A percentile compares a stretch with the other conserved stretches of the same genome.
These are phyloP conservation scores for Chrysopogon serrulatus DNA, from an alignment of 176 grass and related monocot species.

Conservation along the genomic window DNA sequence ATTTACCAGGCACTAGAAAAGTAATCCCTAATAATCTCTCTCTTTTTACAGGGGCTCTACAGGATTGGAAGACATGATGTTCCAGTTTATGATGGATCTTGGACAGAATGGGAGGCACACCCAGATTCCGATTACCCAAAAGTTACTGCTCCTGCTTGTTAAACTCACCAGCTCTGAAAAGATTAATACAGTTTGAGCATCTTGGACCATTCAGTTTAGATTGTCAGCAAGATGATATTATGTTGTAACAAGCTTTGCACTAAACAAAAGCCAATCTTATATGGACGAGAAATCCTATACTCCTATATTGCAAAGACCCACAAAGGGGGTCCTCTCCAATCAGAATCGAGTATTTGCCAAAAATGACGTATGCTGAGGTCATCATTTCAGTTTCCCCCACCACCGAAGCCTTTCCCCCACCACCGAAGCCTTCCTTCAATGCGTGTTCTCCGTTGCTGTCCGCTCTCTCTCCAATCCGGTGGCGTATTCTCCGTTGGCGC, in stretches of 20 bases:
- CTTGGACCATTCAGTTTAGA: slow-evolving; percentile 4
- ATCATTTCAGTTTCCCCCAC: no score
- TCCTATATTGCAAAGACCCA: no score
- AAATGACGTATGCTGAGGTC: no score
- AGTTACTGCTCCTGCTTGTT: slow-evolving; percentile 35
- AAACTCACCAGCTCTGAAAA: slow-evolving; percentile 16
- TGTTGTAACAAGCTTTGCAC: background rate
- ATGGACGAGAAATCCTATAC: background rate
- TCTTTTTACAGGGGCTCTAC: slow-evolving; percentile 56
- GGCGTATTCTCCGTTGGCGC: no score
- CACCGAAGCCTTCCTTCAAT: no score
- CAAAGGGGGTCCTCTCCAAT: no score
- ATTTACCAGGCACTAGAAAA: background rate
- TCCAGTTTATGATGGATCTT: slow-evolving; percentile 90
- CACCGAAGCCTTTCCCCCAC: no score
- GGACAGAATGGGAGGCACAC: slow-evolving; percentile 81
- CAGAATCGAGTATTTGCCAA: no score
- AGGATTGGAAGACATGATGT: slow-evolving; percentile 62
- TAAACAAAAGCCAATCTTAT: background rate
- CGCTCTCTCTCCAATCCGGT: no score
- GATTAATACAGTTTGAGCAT: background rate
- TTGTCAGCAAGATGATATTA: background rate
- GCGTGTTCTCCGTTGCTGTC: no score
- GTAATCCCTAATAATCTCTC: slow-evolving; percentile 1
- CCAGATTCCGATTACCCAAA: slow-evolving; percentile 44